Evolutionary conservation across 1,284 basidiomycete genomes (phyloP), one percentile per base, ranked within the genome.

Genomic region (Puccinia coronata): DNA sequence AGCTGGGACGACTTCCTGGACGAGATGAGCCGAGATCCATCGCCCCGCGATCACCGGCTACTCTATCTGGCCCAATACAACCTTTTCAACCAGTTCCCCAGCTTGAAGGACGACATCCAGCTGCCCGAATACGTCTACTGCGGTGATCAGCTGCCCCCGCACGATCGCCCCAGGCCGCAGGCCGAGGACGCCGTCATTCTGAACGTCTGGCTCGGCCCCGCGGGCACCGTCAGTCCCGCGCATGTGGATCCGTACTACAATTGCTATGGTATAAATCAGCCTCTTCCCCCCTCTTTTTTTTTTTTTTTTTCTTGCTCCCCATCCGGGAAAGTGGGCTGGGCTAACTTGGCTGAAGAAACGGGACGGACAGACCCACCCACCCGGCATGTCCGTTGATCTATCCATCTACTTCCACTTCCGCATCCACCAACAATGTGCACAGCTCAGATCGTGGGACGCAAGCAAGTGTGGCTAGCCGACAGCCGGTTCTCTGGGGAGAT

Each of bases 171-270:
- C 8, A 90, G 92, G 0, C 94, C 93, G 0, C 84, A 85, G 14
- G 92, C 92, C 77, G 89, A 90, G 41, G 92, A 93, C 28, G 89
- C 90, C 43, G 87, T 92, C 14, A 88, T 94, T 16, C 87, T 93
- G 55, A 98, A 96, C 85, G 91, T 90, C 2, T 99, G 96, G 96
- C 85, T 98, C 0, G 96, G 96, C 0, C 93, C 93, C 0, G 88
- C 87, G 80, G 90, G 90, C 23, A 91, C 93, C 0, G 85, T 92
- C 69, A 94, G 92, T 12, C 96, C 96, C 3, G 93, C 96, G 1
- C 96, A 99, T 87, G 94, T 91, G n/a, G 96, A 99, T 85, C 95
- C 95, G 0, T 97, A 92, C 87, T 94, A 90, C 87, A 99, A 99
- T 86, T 90, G 92, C 83, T 98, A 93, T 86, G 91, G 94, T 72